A percentile compares a stretch with the other conserved stretches of the same genome.
Evolutionary conservation across 257 asterid genomes (phyloP).

Genomic region (Handroanthus guayacan): DNA sequence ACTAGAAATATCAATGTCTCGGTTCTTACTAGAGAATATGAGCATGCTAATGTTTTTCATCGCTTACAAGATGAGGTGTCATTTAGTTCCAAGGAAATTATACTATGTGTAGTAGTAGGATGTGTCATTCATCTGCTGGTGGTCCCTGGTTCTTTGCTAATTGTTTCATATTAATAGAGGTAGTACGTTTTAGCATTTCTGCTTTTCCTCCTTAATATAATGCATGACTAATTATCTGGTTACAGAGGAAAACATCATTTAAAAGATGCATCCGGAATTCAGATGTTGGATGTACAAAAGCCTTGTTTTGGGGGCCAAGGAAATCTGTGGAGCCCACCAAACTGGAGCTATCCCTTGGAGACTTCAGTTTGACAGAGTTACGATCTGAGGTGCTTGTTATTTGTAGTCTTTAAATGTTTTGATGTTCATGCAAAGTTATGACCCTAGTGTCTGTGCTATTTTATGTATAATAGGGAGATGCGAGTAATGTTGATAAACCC

Average conservation of each 20-base stretch:
- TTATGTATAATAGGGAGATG: constrained; percentile 60
- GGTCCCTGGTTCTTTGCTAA: background rate
- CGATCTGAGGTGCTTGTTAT: constrained; percentile 59
- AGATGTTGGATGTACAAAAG: constrained; percentile 48
- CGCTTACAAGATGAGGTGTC: constrained; percentile 2
- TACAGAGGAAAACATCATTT: constrained; percentile 55
- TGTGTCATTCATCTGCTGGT: constrained; percentile 13
- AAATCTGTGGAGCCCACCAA: constrained; percentile 68
- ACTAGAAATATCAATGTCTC: background rate
- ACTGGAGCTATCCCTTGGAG: constrained; percentile 64
- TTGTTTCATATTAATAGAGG: constrained; percentile 14
- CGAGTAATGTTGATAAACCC: constrained; percentile 36
- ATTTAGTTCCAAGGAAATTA: background rate
- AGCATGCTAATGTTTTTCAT: constrained; percentile 14
- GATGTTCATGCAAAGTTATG: constrained; percentile 10
- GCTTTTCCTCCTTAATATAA: constrained; percentile 1
- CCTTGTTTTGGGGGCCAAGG: constrained; percentile 85
- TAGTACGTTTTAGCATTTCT: background rate
- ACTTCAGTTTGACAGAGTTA: constrained; percentile 60
- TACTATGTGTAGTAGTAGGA: background rate
- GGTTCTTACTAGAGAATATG: background rate
- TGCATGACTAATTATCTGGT: constrained; percentile 28
- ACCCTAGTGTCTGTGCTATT: background rate
- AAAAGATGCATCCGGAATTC: constrained; percentile 36
- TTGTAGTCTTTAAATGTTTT: constrained; percentile 23